These are phyloP conservation scores for Xerocomus spinulosus DNA, from an alignment of 768 basidiomycete genomes.

Conservation along the genomic window DNA sequence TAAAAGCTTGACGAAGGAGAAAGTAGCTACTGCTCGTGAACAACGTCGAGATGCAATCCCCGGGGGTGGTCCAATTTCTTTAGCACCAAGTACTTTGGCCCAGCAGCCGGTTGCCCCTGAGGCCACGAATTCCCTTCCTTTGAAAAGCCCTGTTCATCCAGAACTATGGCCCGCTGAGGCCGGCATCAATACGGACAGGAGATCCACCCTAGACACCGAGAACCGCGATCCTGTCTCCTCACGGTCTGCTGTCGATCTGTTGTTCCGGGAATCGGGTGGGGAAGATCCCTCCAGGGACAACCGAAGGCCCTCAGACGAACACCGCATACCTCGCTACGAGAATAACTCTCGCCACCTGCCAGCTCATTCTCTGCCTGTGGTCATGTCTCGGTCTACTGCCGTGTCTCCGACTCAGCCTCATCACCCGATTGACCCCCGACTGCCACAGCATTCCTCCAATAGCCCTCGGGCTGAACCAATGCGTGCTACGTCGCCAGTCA, in stretches of 20 bases:
- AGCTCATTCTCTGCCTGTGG: constrained; percentile 11
- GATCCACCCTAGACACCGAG: background rate
- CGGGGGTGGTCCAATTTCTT: constrained; percentile 4
- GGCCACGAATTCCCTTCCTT: constrained; percentile 7
- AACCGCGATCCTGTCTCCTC: constrained; percentile 1
- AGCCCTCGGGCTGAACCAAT: constrained; percentile 17
- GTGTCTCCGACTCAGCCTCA: constrained; percentile 5
- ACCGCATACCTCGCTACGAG: constrained; percentile 3
- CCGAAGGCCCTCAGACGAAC: constrained; percentile 8
- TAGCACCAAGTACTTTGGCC: constrained; percentile 6
- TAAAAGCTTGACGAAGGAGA: background rate
- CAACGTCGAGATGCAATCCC: background rate
- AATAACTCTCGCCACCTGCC: background rate
- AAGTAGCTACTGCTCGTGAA: background rate
- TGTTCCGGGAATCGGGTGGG: constrained; percentile 1
- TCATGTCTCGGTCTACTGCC: background rate
- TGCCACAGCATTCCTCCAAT: constrained; percentile 1
- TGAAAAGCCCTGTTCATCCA: constrained; percentile 5
- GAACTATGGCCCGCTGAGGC: constrained; percentile 5
- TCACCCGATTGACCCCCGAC: constrained; percentile 4
- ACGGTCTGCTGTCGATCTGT: constrained; percentile 5
- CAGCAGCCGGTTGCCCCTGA: constrained; percentile 5
- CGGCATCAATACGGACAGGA: background rate
- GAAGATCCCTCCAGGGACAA: constrained; percentile 11
- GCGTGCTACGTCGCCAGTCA: constrained; percentile 11